Conservation (phyloP, 306 rosid species). For the Trifolium fragiferum region DNA sequence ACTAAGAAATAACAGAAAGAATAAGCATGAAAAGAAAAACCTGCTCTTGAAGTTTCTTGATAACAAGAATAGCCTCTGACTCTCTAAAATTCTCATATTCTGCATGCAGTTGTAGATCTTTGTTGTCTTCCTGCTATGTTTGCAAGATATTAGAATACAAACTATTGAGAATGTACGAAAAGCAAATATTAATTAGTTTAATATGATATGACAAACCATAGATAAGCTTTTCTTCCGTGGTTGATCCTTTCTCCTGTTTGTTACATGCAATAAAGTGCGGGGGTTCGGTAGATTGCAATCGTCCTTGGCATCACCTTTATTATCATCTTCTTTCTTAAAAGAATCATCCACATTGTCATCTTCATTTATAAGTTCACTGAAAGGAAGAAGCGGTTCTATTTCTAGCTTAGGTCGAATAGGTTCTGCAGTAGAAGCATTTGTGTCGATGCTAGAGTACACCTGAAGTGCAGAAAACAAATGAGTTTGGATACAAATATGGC, state of each 20-base stretch:
- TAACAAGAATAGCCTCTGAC: conserved; percentile 74
- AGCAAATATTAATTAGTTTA: conserved; percentile 35
- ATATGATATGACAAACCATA: conserved; percentile 56
- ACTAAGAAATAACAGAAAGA: conserved; percentile 5
- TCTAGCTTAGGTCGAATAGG: conserved; percentile 52
- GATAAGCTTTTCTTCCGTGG: conserved; percentile 61
- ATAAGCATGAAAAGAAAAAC: conserved; percentile 38
- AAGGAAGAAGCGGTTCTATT: conserved; percentile 79
- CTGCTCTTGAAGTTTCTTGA: conserved; percentile 91
- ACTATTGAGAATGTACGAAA: conserved; percentile 32
- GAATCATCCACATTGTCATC: conserved; percentile 52
- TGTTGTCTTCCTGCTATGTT: conserved; percentile 69
- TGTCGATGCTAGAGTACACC: conserved; percentile 56
- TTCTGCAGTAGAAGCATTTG: conserved; percentile 59
- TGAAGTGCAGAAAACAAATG: conserved; percentile 44
- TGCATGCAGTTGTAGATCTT: conserved; percentile 54
- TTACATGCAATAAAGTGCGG: conserved; percentile 73
- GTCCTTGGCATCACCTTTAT: conserved; percentile 41
- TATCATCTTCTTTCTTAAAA: conserved; percentile 53
- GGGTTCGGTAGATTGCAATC: conserved; percentile 66
- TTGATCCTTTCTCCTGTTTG: conserved; percentile 79
- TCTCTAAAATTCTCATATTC: conserved; percentile 78
- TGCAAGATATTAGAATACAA: conserved; percentile 36
- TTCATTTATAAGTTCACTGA: conserved; percentile 66
- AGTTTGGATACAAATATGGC: conserved; percentile 26